These are phyloP conservation scores for Rosellinia necatrix DNA, from an alignment of 2,329 filamentous ascomycete species.

Conservation along the genomic window DNA sequence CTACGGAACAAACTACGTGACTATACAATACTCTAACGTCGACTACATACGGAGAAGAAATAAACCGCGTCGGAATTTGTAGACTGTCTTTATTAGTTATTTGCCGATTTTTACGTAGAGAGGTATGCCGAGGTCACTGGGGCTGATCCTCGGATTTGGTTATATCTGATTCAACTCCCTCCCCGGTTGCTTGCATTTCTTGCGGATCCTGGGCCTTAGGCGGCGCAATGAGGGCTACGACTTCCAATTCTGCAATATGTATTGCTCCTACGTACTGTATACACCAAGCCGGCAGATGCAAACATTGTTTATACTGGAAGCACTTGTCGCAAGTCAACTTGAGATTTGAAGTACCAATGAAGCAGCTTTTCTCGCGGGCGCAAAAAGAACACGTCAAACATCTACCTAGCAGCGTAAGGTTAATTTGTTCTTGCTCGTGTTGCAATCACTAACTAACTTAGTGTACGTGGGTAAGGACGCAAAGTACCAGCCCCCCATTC, in stretches of 20 bases:
- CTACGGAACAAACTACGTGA: too few species aligned
- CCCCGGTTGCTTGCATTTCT: background rate
- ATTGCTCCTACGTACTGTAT: background rate
- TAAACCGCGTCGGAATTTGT: conserved; percentile 1
- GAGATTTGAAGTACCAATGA: background rate
- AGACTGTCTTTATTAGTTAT: too few species aligned
- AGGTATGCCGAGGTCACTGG: background rate
- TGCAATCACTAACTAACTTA: too few species aligned
- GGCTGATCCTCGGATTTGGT: conserved; percentile 2
- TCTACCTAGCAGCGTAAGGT: background rate
- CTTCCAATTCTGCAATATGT: background rate
- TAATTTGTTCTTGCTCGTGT: background rate
- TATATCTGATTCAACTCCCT: background rate
- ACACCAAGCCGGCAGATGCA: background rate
- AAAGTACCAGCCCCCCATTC: too few species aligned
- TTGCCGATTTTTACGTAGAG: background rate
- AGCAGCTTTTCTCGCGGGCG: background rate
- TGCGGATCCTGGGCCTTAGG: background rate
- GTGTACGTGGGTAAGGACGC: too few species aligned
- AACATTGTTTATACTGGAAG: background rate
- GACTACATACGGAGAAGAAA: background rate
- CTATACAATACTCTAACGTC: background rate
- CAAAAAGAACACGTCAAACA: too few species aligned
- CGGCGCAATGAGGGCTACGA: background rate
- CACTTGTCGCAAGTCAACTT: background rate